A percentile compares a stretch with the other conserved stretches of the same genome.
Conservation (phyloP, 2,329 filamentous ascomycete genomes). For the Neonectria magnoliae region DNA sequence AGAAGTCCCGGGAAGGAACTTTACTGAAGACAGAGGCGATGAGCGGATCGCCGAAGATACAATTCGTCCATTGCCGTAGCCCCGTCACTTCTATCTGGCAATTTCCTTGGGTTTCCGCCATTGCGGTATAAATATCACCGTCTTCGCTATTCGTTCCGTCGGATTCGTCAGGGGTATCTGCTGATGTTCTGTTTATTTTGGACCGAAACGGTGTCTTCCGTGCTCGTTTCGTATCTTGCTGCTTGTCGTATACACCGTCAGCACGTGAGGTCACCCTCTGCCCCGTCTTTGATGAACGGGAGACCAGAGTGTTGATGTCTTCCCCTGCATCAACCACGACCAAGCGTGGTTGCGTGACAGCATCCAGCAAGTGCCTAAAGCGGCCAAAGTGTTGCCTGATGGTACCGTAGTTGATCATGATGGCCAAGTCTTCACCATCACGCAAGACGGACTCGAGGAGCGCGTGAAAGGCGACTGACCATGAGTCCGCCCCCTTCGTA, state of each 20-base stretch:
- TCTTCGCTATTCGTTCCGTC: slow-evolving; percentile 16
- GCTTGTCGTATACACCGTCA: slow-evolving; percentile 9
- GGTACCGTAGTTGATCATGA: slow-evolving; percentile 66
- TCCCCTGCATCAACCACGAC: slow-evolving; percentile 64
- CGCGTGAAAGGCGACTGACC: slow-evolving; percentile 66
- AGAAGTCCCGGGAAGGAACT: slow-evolving; percentile 55
- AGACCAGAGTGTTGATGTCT: slow-evolving; percentile 61
- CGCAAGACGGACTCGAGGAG: slow-evolving; percentile 66
- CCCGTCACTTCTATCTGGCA: slow-evolving; percentile 55
- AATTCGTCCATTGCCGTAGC: slow-evolving; percentile 67
- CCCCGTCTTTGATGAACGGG: slow-evolving; percentile 9
- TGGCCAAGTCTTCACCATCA: slow-evolving; percentile 68
- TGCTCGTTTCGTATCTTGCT: slow-evolving; percentile 10
- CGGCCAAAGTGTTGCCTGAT: slow-evolving; percentile 64
- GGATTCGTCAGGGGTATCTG: slow-evolving; percentile 7
- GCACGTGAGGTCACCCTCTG: slow-evolving; percentile 9
- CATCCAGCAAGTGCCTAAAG: slow-evolving; percentile 61
- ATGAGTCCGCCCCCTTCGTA: slow-evolving; percentile 51
- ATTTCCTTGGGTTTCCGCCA: slow-evolving; percentile 7
- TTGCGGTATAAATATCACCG: slow-evolving; percentile 8
- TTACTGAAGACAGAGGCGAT: slow-evolving; percentile 61
- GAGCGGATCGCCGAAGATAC: slow-evolving; percentile 69
- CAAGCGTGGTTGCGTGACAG: slow-evolving; percentile 61
- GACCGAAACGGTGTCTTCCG: slow-evolving; percentile 1
- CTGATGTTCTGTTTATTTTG: not conserved